Base-by-base conservation (phyloP, 2,329 filamentous ascomycete genomes). In the Phaeomoniella chlamydospora region DNA sequence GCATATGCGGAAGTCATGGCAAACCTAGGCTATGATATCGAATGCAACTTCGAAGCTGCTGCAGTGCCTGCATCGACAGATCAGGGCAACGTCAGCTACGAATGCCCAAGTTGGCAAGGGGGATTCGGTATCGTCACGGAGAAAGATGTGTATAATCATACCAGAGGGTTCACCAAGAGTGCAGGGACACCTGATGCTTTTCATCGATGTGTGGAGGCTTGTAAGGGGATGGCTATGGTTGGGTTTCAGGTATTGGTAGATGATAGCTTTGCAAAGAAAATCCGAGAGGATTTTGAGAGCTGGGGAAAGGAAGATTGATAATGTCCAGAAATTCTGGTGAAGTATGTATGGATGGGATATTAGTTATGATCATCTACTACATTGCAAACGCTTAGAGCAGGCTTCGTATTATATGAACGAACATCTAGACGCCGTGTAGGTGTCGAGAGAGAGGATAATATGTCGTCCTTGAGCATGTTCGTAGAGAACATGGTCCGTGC, bases 41-140 rank as follows among this genome's bases (percentile, higher is more conserved):
- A 58, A n/a, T 29, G 44, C n/a, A 50, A 53, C 12, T 40, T 40
- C 13, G 50, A 57, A 19, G 53, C 61, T 0, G 56, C 59, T 34
- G 49, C 58, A 1, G 47, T 64, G 38, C 56, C 54, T 1, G 56
- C 48, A 2, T 66, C 65, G 0, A 67, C 65, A 0, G 65, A 69
- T 46, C 67, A 67, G 65, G 65, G 65, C 15, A 70, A 70, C 37
- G 64, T 70, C 6, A 61, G 58, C 10, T 63, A 68, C 35, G 41
- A 56, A 1, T 50, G 64, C 2, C 67, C 67, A 2, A 58, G 57
- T 3, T 61, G 70, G 34, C 67, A 70, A 41, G 61, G 62, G 3
- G 61, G 57, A 18, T 69, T 70, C 39, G 53, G 49, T 1, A 64
- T 71, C 19, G 54, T 59, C 1, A 52, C 57, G 1, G 44, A 18